Percentiles rank a stretch among this genome's conserved stretches.
phyloP scores from a whole-genome alignment of 2,329 filamentous ascomycete species.

The Herpotrichia juniperi region DNA sequence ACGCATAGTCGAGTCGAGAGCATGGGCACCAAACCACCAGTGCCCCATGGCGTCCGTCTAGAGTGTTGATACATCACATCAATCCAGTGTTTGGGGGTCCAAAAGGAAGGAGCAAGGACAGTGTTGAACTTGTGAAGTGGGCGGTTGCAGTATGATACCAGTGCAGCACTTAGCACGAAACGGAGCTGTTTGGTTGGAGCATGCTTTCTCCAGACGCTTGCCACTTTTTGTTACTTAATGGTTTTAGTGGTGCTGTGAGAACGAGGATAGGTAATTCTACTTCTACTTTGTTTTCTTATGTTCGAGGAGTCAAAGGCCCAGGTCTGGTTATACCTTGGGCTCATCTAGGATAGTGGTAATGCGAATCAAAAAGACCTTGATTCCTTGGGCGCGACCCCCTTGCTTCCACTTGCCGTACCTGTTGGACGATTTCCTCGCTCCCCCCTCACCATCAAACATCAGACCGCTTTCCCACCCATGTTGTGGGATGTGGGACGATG shows the following conservation, averaged over 20 bases:
- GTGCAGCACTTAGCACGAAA: conserved; percentile 28
- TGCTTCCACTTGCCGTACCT: neutral
- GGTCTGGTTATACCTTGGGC: conserved; percentile 27
- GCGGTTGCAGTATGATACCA: conserved; percentile 9
- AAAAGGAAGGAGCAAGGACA: neutral
- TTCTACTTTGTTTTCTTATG: conserved; percentile 31
- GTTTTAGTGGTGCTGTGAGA: conserved; percentile 40
- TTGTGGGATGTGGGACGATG: neutral
- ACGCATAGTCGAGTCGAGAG: conserved; percentile 40
- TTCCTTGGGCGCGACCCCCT: neutral
- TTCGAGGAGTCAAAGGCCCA: conserved; percentile 11
- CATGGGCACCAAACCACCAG: conserved; percentile 30
- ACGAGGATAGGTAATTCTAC: conserved; percentile 19
- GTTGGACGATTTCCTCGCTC: neutral
- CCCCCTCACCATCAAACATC: neutral
- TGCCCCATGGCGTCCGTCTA: conserved; percentile 11
- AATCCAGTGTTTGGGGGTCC: neutral
- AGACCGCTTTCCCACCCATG: neutral
- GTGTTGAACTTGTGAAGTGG: conserved; percentile 5
- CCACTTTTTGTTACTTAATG: conserved; percentile 25
- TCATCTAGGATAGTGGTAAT: conserved; percentile 5
- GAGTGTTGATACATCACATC: conserved; percentile 5
- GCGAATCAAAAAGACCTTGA: conserved; percentile 4
- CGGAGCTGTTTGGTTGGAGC: conserved; percentile 1
- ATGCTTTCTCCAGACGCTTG: conserved; percentile 29